Percentiles rank a stretch among this genome's conserved stretches.
These are phyloP conservation scores for Solanum acaule DNA, from an alignment of 257 asterid genomes.

Conservation along the genomic window DNA sequence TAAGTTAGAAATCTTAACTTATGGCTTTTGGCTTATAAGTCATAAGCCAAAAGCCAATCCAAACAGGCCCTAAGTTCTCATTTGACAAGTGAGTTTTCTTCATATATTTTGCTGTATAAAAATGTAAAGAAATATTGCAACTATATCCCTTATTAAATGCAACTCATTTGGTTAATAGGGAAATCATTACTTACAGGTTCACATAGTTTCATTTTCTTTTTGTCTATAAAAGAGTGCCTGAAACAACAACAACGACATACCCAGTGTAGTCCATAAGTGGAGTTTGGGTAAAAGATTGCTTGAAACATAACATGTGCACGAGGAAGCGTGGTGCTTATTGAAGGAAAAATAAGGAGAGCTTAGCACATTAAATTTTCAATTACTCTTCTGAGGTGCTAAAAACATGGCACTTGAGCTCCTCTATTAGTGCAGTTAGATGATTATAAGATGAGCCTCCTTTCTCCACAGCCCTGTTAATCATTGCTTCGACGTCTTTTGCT, in stretches of 20 bases:
- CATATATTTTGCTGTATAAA: neutral
- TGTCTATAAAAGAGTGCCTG: neutral
- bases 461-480: neutral
- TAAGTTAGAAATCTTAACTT: too few relatives aligned
- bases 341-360: too few relatives aligned
- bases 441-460: slow-evolving; percentile 17
- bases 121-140: neutral
- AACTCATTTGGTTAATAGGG: neutral
- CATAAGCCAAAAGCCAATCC: too few relatives aligned
- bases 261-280: too few relatives aligned
- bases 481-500: neutral
- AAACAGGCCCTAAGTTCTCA: too few relatives aligned
- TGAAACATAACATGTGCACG: neutral
- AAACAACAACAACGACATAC: neutral
- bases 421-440: neutral
- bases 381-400: neutral
- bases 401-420: slow-evolving; percentile 3
- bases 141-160: neutral
- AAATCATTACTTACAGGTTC: neutral
- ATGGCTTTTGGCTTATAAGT: too few relatives aligned
- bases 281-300: neutral
- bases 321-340: neutral
- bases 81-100: neutral
- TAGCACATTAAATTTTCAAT: too few relatives aligned
- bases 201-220: neutral